Evolutionary conservation across 2,329 filamentous ascomycete species (phyloP), one percentile per base, ranked within the genome.

Genomic region (Aspergillus bombycis): DNA sequence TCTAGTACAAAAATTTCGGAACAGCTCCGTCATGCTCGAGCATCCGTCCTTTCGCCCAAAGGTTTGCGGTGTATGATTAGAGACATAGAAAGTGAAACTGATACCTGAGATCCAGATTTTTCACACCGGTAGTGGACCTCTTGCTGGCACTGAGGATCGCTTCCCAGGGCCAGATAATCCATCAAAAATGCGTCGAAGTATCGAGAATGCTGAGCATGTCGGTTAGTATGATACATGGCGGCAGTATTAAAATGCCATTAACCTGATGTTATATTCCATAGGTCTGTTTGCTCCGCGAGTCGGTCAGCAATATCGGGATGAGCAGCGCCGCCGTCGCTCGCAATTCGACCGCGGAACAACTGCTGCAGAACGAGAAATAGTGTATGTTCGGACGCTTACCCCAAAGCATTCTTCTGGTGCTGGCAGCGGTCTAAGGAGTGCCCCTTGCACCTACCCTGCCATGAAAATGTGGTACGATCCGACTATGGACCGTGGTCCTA

Each of bases 21-120:
- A 99, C 81, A 97, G 93, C 45, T 94, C 93, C 0, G 93, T 99
- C 34, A 97, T 98, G 93, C 83, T 94, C 0, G 94, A 98, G 78
- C 86, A 89, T 12, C 83, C 88, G 0, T 88, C 90, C 58, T 96
- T 93, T 72, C 89, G 93, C 0, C 95, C 95, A 0, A 96, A 96
- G 84, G 91, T 93, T 77, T 69, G 75, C 62, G n/a, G 41, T 63
- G 60, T 50, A 30, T 45, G 3, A 34, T 21, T 48, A 26, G 19
- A 30, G 19, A 21, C 14, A 54, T 36, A 28, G 26, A 34, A 59
- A 7, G 10, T 23, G 3, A 19, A 30, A 30, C 55, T 23, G 4
- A 58, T 9, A 62, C 21, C 48, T 57, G 9, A 80, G n/a, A 45
- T 23, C 12, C 48, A 86, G 84, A 75, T 86, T n/a, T 89, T 86